Base-by-base conservation (phyloP, 2,329 filamentous ascomycete genomes). In the Hypomyces perniciosus region DNA sequence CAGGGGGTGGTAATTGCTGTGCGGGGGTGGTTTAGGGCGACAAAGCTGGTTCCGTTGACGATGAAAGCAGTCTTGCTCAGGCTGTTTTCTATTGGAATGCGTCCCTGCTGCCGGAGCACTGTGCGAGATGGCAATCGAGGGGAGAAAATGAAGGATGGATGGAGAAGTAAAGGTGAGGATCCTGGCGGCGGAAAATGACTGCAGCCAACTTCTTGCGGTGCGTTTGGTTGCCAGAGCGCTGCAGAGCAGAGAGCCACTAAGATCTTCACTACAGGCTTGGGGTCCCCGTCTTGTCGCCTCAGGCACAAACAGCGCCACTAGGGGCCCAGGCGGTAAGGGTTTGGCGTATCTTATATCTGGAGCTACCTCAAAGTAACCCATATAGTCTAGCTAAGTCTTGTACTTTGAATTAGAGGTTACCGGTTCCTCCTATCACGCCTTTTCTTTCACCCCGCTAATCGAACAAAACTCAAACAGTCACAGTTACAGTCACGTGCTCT, bases 11-110 rank as follows among this genome's bases (percentile, higher is more conserved):
- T 38, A 27, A 30, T 48, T 58, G 56, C 51, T 63, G 59, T 61
- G 62, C 59, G 62, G 62, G 60, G 64, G 43, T 42, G 42, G 13
- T 53, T 53, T 35, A 46, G 27, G 42, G 46, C 42, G 50, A 42
- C 29, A 42, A 42, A 48, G 37, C 28, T 50, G 42, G 47, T 47
- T 35, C 51, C 46, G 38, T 44, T 42, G 38, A 46, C 37, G 46
- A 49, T 38, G 46, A 37, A 46, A 37, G 29, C 27, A 13, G 26
- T 46, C 35, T 50, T 30, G 41, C 33, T 48, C 28, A 30, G 20
- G n/a, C 20, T 48, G 50, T 46, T 44, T 29, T 20, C 20, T 20
- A 20, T 20, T 48, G 37, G 45, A 38, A 48, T 40, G 50, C 40
- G 40, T 52, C 50, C 41, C 41, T 48, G 38, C 44, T 51, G n/a